Conservation (phyloP, 2,329 filamentous ascomycete genomes). For the Phyllosticta citrichinensis region DNA sequence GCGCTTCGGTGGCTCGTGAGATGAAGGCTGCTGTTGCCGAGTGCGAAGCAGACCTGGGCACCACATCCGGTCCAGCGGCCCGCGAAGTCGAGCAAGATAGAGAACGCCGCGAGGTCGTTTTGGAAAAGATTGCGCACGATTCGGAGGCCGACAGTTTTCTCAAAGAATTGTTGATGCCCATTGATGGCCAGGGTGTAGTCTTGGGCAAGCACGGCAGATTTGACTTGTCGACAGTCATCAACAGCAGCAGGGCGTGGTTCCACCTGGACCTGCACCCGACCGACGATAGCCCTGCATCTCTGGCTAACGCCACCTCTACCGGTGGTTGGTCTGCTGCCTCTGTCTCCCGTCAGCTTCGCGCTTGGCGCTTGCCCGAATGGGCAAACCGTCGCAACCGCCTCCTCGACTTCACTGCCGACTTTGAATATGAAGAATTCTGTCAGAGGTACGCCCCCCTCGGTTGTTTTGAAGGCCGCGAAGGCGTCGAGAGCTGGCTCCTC, state of each 20-base stretch:
- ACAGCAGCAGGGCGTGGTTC: conserved; percentile 88
- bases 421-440: conserved; percentile 86
- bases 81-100: conserved; percentile 67
- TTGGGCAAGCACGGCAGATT: conserved; percentile 70
- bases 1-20: conserved; percentile 76
- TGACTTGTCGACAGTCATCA: conserved; percentile 63
- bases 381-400: conserved; percentile 84
- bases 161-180: conserved; percentile 69
- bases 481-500: conserved; percentile 86
- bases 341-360: conserved; percentile 82
- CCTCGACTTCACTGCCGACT: conserved; percentile 93
- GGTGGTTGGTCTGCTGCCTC: conserved; percentile 87
- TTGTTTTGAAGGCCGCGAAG: conserved; percentile 81
- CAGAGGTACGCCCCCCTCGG: conserved; percentile 74
- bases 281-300: conserved; percentile 66
- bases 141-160: conserved; percentile 74
- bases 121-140: conserved; percentile 80
- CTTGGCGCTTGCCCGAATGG: conserved; percentile 94
- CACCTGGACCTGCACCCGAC: conserved; percentile 87
- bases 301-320: conserved; percentile 64
- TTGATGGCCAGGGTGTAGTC: conserved; percentile 66
- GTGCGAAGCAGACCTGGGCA: conserved; percentile 68
- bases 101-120: conserved; percentile 70
- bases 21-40: conserved; percentile 75
- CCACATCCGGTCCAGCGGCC: conserved; percentile 55